A percentile compares a stretch with the other conserved stretches of the same genome.
Evolutionary conservation across 83 land plant species (phyloP).

Genomic region (Picea abies): DNA sequence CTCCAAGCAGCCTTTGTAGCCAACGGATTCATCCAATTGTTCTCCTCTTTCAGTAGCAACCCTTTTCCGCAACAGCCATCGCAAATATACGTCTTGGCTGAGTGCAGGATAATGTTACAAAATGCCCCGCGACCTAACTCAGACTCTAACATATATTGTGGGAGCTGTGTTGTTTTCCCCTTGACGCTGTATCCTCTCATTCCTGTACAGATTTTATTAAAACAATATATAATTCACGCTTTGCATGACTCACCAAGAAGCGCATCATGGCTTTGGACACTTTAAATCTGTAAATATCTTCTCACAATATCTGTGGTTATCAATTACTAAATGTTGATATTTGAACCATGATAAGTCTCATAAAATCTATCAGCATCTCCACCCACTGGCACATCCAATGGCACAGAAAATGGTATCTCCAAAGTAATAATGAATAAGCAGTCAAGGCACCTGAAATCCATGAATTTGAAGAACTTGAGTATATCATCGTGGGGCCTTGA

Average conservation of each 20-base stretch:
- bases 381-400: conserved; percentile 43
- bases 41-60: conserved; percentile 91
- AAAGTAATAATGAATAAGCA: too few species aligned
- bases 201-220: too few species aligned
- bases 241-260: too few species aligned
- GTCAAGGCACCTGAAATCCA: too few species aligned
- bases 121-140: conserved; percentile 89
- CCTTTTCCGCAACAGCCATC: conserved; percentile 83
- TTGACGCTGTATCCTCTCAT: too few species aligned
- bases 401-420: conserved; percentile 68
- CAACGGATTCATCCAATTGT: conserved; percentile 78
- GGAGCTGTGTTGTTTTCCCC: conserved; percentile 95
- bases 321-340: conserved; percentile 83
- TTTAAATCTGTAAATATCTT: conserved; percentile 54
- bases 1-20: conserved; percentile 97
- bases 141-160: conserved; percentile 84
- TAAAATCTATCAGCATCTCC: conserved; percentile 40
- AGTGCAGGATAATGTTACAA: conserved; percentile 90
- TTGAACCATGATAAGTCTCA: conserved; percentile 84
- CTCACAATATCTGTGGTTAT: conserved; percentile 61
- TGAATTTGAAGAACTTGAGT: too few species aligned
- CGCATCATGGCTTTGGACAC: too few species aligned
- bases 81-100: conserved; percentile 95
- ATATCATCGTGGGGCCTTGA: too few species aligned
- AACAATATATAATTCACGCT: too few species aligned